Evolutionary conservation across 495 filamentous ascomycete species (phyloP), one percentile per base, ranked within the genome.

Genomic region (Trichocladium uniseriatum): DNA sequence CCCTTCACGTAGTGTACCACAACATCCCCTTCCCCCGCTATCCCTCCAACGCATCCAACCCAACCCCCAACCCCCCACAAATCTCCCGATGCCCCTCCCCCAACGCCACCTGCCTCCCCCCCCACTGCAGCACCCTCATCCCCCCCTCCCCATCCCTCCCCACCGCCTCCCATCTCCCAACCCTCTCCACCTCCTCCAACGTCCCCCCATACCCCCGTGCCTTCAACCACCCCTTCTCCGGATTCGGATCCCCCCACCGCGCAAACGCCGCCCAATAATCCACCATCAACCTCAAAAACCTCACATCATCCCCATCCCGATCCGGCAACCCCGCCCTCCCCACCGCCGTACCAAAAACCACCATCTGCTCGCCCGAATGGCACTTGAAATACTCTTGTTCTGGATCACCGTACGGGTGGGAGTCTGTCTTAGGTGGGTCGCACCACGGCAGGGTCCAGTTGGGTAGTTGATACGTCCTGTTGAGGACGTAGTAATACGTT

Each of bases 351-450:
- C 63, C 68, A 46, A 71, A 71, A 9, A 66, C 60, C 10, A 67
- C 63, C 44, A 65, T 67, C 34, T 74, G 64, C 51, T 77, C 73
- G 18, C 72, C 72, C 14, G 67, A 69, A 56, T 76, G 74, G 55
- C 73, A 77, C 40, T 72, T 72, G 53, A 63, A 68, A 59, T 73
- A 72, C 51, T 68, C 65, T 6, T 14, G 43, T 35, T 51, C 48
- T 15, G 70, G 61, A 53, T 72, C 61, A 18, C 70, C 69, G 45
- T 66, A 52, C 5, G 64, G 69, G 38, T 51, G 48, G 0, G 24
- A 41, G 2, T 53, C 24, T 0, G 63, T 60, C 6, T 51, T 48
- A 1, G 67, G 64, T 7, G 70, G 50, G 13, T 58, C 48, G 56
- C 70, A 73, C 49, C 61, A 62, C 4, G 49, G 48, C 21, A 64